Conservation (phyloP, 305 asterid species). For the Withania somnifera region DNA sequence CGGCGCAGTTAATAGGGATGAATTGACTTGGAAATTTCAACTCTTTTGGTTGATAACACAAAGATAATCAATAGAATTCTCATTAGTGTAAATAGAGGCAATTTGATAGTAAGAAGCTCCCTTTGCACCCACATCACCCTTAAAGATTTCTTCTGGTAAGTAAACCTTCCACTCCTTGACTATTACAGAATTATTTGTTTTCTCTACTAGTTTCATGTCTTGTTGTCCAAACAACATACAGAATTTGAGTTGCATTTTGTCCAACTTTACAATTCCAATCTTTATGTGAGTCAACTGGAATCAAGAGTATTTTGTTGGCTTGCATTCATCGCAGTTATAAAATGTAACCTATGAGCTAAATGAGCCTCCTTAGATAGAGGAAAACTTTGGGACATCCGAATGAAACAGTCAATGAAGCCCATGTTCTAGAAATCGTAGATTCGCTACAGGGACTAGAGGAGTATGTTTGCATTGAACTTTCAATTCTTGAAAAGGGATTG, state of each 20-base stretch:
- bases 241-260: background rate
- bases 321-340: background rate
- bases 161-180: background rate
- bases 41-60: background rate
- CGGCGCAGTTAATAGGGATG: background rate
- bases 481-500: background rate
- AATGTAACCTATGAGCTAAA: background rate
- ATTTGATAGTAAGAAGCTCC: background rate
- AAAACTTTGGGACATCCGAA: background rate
- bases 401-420: background rate
- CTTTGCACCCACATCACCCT: background rate
- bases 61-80: background rate
- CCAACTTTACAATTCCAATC: background rate
- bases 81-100: background rate
- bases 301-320: background rate
- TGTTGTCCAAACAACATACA: background rate
- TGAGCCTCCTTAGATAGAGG: background rate
- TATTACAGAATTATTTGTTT: background rate
- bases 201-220: background rate
- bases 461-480: background rate
- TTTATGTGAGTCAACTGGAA: background rate
- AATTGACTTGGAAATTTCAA: background rate
- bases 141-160: background rate
- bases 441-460: too few species aligned
- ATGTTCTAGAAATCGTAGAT: too few species aligned